A percentile compares a stretch with the other conserved stretches of the same genome.
Evolutionary conservation across 306 rosid genomes (phyloP).

Genomic region (Aeschynomene evenia): DNA sequence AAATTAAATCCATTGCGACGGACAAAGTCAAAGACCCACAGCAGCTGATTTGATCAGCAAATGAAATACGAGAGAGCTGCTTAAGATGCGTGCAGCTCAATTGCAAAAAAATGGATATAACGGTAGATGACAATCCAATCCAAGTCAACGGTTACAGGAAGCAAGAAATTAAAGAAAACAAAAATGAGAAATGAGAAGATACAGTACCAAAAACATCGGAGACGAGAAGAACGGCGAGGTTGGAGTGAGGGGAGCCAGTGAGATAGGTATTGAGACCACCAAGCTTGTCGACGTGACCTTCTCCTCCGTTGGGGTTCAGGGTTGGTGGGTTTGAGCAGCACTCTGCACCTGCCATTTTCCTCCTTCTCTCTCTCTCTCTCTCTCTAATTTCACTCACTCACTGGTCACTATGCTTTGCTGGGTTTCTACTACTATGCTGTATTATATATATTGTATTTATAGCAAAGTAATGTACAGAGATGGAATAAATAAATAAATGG

Average conservation of each 20-base stretch:
- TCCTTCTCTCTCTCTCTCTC: background rate
- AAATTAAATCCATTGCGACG: background rate
- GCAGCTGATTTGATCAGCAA: too few relatives aligned
- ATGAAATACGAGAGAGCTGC: too few relatives aligned
- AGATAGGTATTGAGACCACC: constrained; percentile 46
- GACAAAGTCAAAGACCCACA: background rate
- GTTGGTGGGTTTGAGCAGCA: constrained; percentile 77
- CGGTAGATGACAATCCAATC: background rate
- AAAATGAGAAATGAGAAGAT: background rate
- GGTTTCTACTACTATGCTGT: background rate
- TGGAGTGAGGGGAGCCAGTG: constrained; percentile 57
- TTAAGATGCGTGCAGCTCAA: too few relatives aligned
- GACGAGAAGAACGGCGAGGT: constrained; percentile 51
- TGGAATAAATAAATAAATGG: too few relatives aligned
- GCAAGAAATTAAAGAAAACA: background rate
- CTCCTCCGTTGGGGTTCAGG: constrained; percentile 50
- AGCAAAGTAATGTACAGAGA: too few relatives aligned
- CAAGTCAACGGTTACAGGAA: background rate
- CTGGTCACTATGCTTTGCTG: too few relatives aligned
- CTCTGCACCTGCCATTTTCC: constrained; percentile 52
- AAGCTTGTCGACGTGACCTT: constrained; percentile 52
- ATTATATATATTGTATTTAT: too few relatives aligned
- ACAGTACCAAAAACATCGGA: constrained; percentile 52
- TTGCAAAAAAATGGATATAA: too few relatives aligned
- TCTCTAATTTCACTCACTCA: too few relatives aligned